Evolutionary conservation across 2,329 filamentous ascomycete species (phyloP).

Genomic region (Alternaria triticina): DNA sequence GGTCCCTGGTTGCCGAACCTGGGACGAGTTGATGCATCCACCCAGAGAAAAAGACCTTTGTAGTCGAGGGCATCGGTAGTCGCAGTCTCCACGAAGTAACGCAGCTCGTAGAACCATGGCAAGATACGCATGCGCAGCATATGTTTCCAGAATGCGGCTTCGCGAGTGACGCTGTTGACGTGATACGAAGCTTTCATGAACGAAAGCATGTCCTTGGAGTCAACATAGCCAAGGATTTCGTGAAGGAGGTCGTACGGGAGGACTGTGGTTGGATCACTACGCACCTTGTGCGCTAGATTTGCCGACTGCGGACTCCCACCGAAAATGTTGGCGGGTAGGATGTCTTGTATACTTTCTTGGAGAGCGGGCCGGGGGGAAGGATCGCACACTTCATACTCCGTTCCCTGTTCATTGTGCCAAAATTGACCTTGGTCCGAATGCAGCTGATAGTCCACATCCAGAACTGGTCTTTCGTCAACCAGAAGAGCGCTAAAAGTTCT

Average conservation of each 20-base stretch:
- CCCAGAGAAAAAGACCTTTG: slow-evolving; percentile 30
- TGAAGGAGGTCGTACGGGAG: slow-evolving; percentile 22
- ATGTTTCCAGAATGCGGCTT: slow-evolving; percentile 18
- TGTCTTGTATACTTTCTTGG: slow-evolving; percentile 5
- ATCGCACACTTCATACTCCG: slow-evolving; percentile 25
- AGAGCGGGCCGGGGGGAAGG: slow-evolving; percentile 7
- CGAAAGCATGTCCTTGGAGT: slow-evolving; percentile 7
- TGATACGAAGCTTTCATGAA: slow-evolving; percentile 22
- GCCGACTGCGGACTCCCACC: background rate
- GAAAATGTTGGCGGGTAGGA: slow-evolving; percentile 13
- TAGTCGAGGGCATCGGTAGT: slow-evolving; percentile 15
- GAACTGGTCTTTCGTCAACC: background rate
- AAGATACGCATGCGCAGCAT: slow-evolving; percentile 17
- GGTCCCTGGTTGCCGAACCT: slow-evolving; percentile 25
- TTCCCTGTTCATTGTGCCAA: slow-evolving; percentile 19
- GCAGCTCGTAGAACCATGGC: slow-evolving; percentile 23
- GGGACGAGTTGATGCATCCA: slow-evolving; percentile 22
- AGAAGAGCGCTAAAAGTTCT: slow-evolving; percentile 3
- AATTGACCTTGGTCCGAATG: slow-evolving; percentile 6
- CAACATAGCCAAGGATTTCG: slow-evolving; percentile 9
- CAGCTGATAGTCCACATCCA: slow-evolving; percentile 22
- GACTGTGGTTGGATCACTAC: slow-evolving; percentile 14
- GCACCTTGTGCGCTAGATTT: slow-evolving; percentile 9
- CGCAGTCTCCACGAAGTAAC: background rate
- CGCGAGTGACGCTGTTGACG: slow-evolving; percentile 9